Evolutionary conservation across 2,329 filamentous ascomycete species (phyloP), one percentile per base, ranked within the genome.

Genomic region (Aspergillus pseudoterreus): DNA sequence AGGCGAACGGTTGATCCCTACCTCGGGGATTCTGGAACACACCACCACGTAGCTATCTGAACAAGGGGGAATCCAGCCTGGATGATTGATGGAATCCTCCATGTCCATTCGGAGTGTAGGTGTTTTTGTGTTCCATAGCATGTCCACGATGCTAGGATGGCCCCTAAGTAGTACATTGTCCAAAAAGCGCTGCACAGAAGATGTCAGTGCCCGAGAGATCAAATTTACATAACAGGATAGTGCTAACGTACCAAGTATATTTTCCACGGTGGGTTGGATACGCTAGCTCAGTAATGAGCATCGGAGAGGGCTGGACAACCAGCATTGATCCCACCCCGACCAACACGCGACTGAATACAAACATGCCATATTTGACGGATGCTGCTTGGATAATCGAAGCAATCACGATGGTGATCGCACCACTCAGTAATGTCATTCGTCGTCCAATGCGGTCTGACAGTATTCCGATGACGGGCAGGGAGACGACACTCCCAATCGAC

Each of bases 291-390:
- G 62, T 59, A 38, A 68, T 65, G 9, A 69, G 51, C 45, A 66
- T 58, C 0, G 65, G 63, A 2, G 59, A 53, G 10, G 62, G 60
- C 46, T 63, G 58, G 4, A 58, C 58, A 6, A 63, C 54, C 12
- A 66, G 51, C 53, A 61, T 62, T 12, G 19, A 87, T 82, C 85
- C 85, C 58, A 88, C 86, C 55, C 85, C 86, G 35, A 85, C 78
- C 35, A 86, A 68, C 57, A 84, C 83, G 35, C 83, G 77, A 30
- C 81, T 81, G 14, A 74, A 79, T 58, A 83, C 75, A 60, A 82
- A 84, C 75, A 82, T 67, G 19, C 59, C 56, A 56, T 52, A 55
- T 45, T 57, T 53, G 38, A 63, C 58, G 4, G 60, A 58, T 0
- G 58, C 56, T 4, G 61, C 57, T 69, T 73, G 61, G 12, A 69